These are phyloP conservation scores for Inonotus obliquus DNA, from an alignment of 1,284 basidiomycete species.

Conservation along the genomic window DNA sequence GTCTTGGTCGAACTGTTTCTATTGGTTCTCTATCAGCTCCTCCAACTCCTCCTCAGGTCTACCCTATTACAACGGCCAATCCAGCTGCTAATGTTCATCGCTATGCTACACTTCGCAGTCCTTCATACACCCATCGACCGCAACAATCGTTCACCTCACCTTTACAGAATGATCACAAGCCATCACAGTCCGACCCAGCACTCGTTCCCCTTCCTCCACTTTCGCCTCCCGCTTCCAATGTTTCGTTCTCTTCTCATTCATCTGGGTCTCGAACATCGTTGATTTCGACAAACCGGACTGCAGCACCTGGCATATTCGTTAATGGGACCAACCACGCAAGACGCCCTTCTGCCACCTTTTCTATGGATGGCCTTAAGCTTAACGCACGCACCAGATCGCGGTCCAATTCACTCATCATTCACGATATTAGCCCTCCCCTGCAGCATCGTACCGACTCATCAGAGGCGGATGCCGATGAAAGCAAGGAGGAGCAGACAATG, in stretches of 20 bases:
- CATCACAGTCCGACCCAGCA: constrained; percentile 45
- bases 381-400: not conserved
- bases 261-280: constrained; percentile 44
- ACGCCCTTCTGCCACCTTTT: not conserved
- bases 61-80: constrained; percentile 52
- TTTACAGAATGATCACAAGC: constrained; percentile 21
- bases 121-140: constrained; percentile 31
- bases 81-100: constrained; percentile 56
- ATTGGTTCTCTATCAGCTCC: constrained; percentile 27
- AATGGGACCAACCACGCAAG: constrained; percentile 17
- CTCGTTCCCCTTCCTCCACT: constrained; percentile 54
- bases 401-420: constrained; percentile 5
- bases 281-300: constrained; percentile 46
- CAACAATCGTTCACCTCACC: constrained; percentile 34
- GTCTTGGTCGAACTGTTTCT: constrained; percentile 30
- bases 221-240: constrained; percentile 62
- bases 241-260: constrained; percentile 45
- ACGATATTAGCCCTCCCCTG: not conserved
- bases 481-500: constrained; percentile 48
- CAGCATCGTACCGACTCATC: not conserved
- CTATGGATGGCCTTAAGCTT: not conserved
- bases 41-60: constrained; percentile 27
- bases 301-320: constrained; percentile 30
- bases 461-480: constrained; percentile 22
- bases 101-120: constrained; percentile 36